Percentiles rank a stretch among this genome's conserved stretches.
Evolutionary conservation across 208 protist genomes (phyloP).

Genomic region (Crithidia bombi): DNA sequence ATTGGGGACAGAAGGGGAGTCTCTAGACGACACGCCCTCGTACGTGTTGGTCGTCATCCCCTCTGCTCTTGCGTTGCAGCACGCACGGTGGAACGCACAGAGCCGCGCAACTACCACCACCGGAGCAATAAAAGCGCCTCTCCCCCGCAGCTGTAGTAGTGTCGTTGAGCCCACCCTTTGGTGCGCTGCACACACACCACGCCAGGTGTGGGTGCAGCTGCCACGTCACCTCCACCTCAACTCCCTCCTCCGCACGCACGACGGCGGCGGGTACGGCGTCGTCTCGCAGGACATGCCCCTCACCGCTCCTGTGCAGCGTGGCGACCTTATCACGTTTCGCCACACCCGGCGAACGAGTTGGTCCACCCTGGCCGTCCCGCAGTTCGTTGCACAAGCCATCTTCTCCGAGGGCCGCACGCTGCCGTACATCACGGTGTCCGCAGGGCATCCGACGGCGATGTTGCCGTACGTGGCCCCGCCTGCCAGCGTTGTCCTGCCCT

Average conservation of each 20-base stretch:
- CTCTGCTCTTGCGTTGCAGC: constrained; percentile 12
- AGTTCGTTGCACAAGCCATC: constrained; percentile 33
- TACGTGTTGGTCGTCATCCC: constrained; percentile 24
- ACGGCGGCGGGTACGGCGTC: constrained; percentile 47
- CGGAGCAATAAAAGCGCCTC: neutral
- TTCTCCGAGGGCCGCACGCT: constrained; percentile 29
- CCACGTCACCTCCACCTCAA: constrained; percentile 40
- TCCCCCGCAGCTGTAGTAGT: neutral
- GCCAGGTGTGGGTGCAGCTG: constrained; percentile 50
- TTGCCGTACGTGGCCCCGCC: constrained; percentile 7
- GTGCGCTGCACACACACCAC: constrained; percentile 15
- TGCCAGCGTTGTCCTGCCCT: constrained; percentile 17
- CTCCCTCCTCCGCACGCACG: constrained; percentile 26
- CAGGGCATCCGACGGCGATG: neutral
- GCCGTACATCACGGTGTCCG: constrained; percentile 16
- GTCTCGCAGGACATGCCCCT: constrained; percentile 51
- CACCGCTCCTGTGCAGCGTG: constrained; percentile 45
- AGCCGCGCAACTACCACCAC: neutral
- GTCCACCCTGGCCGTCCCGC: neutral
- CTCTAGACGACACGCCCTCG: neutral
- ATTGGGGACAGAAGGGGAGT: neutral
- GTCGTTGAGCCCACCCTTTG: constrained; percentile 28
- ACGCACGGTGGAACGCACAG: constrained; percentile 16
- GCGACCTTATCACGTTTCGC: constrained; percentile 58
- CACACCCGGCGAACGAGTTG: neutral